A percentile compares a stretch with the other conserved stretches of the same genome.
These are phyloP conservation scores for Anethum foeniculum DNA, from an alignment of 140 eudicot species.

Conservation along the genomic window DNA sequence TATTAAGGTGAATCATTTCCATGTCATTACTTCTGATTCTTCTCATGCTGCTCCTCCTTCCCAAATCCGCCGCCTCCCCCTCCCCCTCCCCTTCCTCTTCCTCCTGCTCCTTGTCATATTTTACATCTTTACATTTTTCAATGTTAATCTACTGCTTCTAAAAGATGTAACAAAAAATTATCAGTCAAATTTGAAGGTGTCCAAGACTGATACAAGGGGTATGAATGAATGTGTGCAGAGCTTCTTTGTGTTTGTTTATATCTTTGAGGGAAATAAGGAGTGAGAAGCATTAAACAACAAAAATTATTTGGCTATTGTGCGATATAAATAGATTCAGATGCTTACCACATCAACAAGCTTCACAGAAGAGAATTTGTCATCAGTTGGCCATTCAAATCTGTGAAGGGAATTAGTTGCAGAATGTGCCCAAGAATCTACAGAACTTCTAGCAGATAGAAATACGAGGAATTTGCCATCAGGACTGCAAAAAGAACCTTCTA, in stretches of 20 bases:
- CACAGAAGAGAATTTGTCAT: slow-evolving; percentile 33
- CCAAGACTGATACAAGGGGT: not conserved
- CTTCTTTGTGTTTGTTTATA: not conserved
- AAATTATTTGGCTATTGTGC: not conserved
- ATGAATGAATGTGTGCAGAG: not conserved
- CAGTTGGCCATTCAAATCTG: slow-evolving; percentile 69
- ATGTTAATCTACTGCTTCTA: not conserved
- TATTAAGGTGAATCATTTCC: too few relatives aligned
- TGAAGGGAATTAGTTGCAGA: slow-evolving; percentile 84
- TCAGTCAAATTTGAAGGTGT: not conserved
- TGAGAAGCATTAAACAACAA: not conserved
- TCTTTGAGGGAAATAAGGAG: not conserved
- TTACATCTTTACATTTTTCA: not conserved
- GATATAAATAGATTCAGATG: not conserved
- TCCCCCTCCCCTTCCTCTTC: too few relatives aligned
- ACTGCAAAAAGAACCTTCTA: slow-evolving; percentile 34
- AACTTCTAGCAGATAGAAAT: slow-evolving; percentile 74
- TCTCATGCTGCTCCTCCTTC: too few relatives aligned
- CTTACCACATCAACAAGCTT: slow-evolving; percentile 74
- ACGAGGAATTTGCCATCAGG: slow-evolving; percentile 83
- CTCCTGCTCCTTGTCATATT: not conserved
- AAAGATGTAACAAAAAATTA: not conserved
- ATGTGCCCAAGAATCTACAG: slow-evolving; percentile 87
- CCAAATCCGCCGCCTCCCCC: too few relatives aligned
- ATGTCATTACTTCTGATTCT: too few relatives aligned